A percentile compares a stretch with the other conserved stretches of the same genome.
phyloP scores from a whole-genome alignment of 2,329 filamentous ascomycete species.

The Blastomyces silverae region DNA sequence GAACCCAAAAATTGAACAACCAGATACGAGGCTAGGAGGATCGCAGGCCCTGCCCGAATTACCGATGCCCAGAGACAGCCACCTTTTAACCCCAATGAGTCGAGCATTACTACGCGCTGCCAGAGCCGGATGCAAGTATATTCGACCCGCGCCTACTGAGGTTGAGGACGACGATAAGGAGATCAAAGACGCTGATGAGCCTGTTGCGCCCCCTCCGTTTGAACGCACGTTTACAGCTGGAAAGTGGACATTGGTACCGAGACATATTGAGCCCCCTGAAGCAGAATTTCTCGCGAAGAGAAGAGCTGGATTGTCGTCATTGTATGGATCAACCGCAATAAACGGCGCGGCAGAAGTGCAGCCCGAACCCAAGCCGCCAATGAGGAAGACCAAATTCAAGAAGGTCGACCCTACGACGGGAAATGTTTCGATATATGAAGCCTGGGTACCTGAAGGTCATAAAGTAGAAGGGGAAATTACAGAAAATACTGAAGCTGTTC shows the following conservation, averaged over 20 bases:
- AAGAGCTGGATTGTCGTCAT: slow-evolving; percentile 51
- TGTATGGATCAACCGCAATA: slow-evolving; percentile 40
- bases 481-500: slow-evolving; percentile 45
- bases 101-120: slow-evolving; percentile 77
- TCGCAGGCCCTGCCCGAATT: slow-evolving; percentile 56
- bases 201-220: slow-evolving; percentile 23
- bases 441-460: slow-evolving; percentile 73
- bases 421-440: slow-evolving; percentile 75
- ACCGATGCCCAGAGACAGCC: slow-evolving; percentile 80
- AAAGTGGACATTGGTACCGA: slow-evolving; percentile 54
- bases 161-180: slow-evolving; percentile 35
- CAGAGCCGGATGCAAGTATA: slow-evolving; percentile 68
- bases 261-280: slow-evolving; percentile 53
- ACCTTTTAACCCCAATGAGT: slow-evolving; percentile 68
- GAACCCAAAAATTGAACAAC: slow-evolving; percentile 56
- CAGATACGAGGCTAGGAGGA: slow-evolving; percentile 27
- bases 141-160: slow-evolving; percentile 53
- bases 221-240: slow-evolving; percentile 50
- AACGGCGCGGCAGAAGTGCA: slow-evolving; percentile 24
- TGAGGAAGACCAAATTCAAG: slow-evolving; percentile 74
- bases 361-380: slow-evolving; percentile 44
- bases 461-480: slow-evolving; percentile 75
- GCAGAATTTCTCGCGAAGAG: slow-evolving; percentile 57
- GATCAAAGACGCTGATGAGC: slow-evolving; percentile 32
- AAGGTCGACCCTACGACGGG: slow-evolving; percentile 67